Evolutionary conservation across 345 rosid species (phyloP).

Genomic region (Bruguiera gymnorhiza): DNA sequence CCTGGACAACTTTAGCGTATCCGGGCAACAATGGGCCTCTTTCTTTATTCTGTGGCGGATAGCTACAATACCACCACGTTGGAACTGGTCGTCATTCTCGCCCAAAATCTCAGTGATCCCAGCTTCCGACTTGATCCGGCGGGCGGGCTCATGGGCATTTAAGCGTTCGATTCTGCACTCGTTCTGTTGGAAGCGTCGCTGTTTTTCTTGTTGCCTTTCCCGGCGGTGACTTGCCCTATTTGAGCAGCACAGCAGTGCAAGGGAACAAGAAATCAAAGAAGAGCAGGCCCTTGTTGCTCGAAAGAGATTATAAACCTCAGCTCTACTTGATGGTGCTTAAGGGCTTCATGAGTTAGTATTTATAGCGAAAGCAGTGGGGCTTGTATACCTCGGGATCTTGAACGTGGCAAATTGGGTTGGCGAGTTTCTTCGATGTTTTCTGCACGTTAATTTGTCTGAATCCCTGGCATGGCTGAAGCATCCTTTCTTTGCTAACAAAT

Average conservation of each 20-base stretch:
- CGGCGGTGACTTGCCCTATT: background rate
- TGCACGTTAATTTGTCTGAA: constrained; percentile 14
- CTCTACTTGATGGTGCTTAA: background rate
- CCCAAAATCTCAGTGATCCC: constrained; percentile 41
- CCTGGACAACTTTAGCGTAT: constrained; percentile 38
- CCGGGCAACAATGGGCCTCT: constrained; percentile 39
- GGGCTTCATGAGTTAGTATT: background rate
- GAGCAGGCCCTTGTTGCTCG: constrained; percentile 8
- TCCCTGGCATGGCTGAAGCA: constrained; percentile 1
- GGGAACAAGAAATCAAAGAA: constrained; percentile 14
- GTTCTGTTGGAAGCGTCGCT: constrained; percentile 12
- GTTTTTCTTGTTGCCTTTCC: background rate
- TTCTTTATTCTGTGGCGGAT: constrained; percentile 30
- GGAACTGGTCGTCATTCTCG: constrained; percentile 31
- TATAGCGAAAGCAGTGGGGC: background rate
- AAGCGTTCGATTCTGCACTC: constrained; percentile 30
- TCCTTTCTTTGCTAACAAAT: constrained; percentile 11
- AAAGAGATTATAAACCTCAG: background rate
- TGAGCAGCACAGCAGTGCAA: constrained; percentile 8
- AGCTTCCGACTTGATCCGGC: constrained; percentile 29
- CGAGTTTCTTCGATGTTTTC: background rate
- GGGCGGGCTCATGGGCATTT: constrained; percentile 27
- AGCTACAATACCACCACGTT: constrained; percentile 37
- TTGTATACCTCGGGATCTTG: background rate
- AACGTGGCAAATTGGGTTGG: constrained; percentile 19